Evolutionary conservation across 495 filamentous ascomycete genomes (phyloP).

Genomic region (Penicillium angulare): DNA sequence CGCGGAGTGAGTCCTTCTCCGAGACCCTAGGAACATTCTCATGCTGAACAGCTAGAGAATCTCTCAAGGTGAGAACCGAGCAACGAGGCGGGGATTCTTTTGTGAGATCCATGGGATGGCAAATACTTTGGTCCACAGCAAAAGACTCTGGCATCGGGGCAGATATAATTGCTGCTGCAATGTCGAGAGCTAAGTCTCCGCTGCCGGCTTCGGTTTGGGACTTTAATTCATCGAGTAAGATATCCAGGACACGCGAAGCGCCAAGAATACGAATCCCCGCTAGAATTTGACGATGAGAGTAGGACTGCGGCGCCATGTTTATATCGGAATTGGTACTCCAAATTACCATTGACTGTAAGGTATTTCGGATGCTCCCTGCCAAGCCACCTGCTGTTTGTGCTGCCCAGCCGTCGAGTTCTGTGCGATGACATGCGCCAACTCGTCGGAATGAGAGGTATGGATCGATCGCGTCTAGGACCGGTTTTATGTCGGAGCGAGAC

Average conservation of each 20-base stretch:
- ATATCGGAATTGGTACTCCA: constrained; percentile 70
- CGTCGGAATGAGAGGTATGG: constrained; percentile 66
- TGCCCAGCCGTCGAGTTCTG: constrained; percentile 77
- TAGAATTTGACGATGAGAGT: constrained; percentile 76
- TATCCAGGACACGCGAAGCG: constrained; percentile 56
- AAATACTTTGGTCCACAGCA: constrained; percentile 41
- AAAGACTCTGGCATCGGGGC: constrained; percentile 58
- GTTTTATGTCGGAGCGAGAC: constrained; percentile 65
- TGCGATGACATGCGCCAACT: constrained; percentile 61
- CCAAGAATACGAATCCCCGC: constrained; percentile 68
- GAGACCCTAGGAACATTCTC: constrained; percentile 61
- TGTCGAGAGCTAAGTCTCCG: constrained; percentile 67
- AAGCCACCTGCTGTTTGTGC: constrained; percentile 60
- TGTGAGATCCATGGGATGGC: constrained; percentile 39
- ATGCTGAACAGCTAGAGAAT: constrained; percentile 64
- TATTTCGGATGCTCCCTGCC: constrained; percentile 57
- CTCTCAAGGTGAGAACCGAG: constrained; percentile 57
- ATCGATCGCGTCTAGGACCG: constrained; percentile 67
- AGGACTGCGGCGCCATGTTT: constrained; percentile 66
- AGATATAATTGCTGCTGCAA: constrained; percentile 70
- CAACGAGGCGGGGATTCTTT: constrained; percentile 40
- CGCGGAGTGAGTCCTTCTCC: constrained; percentile 57
- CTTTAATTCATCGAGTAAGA: constrained; percentile 71
- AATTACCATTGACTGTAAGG: constrained; percentile 64
- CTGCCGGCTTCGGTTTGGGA: constrained; percentile 50